Evolutionary conservation across 2,329 filamentous ascomycete species (phyloP).

Genomic region (Diaporthe velutina): DNA sequence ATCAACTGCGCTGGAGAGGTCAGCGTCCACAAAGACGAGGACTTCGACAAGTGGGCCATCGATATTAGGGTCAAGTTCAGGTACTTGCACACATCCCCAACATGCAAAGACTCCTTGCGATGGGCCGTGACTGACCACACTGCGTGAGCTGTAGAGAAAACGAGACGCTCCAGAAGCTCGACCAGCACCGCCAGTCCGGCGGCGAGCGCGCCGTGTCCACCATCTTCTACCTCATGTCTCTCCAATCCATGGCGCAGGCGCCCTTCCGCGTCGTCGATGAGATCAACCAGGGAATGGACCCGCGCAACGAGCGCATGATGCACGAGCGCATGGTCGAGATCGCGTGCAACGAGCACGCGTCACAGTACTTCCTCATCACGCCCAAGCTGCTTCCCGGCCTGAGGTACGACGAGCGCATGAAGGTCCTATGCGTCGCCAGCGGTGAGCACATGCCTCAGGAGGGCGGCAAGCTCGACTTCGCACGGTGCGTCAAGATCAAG

Average conservation of each 20-base stretch:
- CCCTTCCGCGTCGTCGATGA: constrained; percentile 99
- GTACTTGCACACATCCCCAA: constrained; percentile 58
- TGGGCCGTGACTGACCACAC: constrained; percentile 40
- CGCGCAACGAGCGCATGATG: constrained; percentile 97
- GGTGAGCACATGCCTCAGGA: constrained; percentile 79
- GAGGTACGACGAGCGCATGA: constrained; percentile 91
- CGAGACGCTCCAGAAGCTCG: constrained; percentile 86
- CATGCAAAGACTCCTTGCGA: constrained; percentile 36
- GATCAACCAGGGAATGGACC: constrained; percentile 99
- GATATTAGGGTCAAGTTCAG: constrained; percentile 96
- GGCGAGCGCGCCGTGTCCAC: constrained; percentile 97
- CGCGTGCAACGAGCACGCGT: constrained; percentile 85
- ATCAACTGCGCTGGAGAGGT: constrained; percentile 97
- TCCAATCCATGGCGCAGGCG: constrained; percentile 92
- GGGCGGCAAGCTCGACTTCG: constrained; percentile 64
- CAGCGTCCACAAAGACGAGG: constrained; percentile 86
- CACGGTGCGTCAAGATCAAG: constrained; percentile 59
- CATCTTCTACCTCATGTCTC: constrained; percentile 98
- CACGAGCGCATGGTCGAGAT: constrained; percentile 99
- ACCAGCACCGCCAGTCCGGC: constrained; percentile 94
- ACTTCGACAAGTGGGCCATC: constrained; percentile 95
- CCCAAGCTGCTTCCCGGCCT: constrained; percentile 91
- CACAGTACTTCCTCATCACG: constrained; percentile 96
- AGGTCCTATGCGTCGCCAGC: constrained; percentile 91
- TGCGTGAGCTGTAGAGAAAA: constrained; percentile 68